A percentile compares a stretch with the other conserved stretches of the same genome.
Evolutionary conservation across 2,329 filamentous ascomycete genomes (phyloP).

Genomic region (Zarea fungicola): DNA sequence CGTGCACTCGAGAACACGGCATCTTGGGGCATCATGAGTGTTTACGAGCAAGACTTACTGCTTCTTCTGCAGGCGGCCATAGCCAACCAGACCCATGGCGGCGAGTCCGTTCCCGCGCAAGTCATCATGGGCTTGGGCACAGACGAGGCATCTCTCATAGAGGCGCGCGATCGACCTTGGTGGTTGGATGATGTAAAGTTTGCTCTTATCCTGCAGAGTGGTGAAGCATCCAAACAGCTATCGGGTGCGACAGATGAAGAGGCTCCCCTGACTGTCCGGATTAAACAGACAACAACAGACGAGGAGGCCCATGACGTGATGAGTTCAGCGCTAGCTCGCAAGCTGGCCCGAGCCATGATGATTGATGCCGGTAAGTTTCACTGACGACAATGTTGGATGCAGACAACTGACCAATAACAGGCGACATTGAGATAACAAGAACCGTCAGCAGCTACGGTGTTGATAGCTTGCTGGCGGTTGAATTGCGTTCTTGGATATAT

Average conservation of each 20-base stretch:
- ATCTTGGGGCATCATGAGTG: not conserved
- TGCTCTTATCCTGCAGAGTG: too few species aligned
- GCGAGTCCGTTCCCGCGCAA: too few species aligned
- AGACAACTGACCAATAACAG: too few species aligned
- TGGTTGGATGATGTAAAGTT: too few species aligned
- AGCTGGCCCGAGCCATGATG: not conserved
- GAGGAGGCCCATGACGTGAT: not conserved
- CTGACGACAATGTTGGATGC: too few species aligned
- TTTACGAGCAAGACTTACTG: not conserved
- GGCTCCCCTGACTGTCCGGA: not conserved
- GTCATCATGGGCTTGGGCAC: too few species aligned
- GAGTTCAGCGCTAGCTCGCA: not conserved
- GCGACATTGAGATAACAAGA: not conserved
- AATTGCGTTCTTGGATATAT: not conserved
- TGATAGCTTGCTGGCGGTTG: not conserved
- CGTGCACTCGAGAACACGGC: not conserved
- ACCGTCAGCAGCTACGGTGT: not conserved
- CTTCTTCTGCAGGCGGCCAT: not conserved
- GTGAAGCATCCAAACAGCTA: too few species aligned
- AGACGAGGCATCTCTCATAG: too few species aligned
- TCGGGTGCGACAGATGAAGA: too few species aligned
- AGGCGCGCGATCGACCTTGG: too few species aligned
- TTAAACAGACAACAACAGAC: too few species aligned
- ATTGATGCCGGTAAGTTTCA: not conserved
- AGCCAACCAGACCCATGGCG: too few species aligned